Evolutionary conservation across 352 stramenopile species (phyloP).

Genomic region (Phytophthora ramorum): DNA sequence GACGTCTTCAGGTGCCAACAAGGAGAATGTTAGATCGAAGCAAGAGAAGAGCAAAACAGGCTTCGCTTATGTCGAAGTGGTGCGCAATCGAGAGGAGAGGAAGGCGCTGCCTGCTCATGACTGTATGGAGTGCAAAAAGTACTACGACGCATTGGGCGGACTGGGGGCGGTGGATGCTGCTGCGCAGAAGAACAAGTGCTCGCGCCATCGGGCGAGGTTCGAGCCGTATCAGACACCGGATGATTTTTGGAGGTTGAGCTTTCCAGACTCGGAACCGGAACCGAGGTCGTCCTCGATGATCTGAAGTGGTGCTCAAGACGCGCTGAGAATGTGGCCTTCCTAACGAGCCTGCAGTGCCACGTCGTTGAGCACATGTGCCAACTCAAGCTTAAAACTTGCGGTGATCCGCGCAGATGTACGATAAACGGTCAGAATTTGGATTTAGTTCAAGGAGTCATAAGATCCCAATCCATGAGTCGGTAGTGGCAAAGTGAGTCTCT

Average conservation of each 20-base stretch:
- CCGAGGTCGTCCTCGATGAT: conserved; percentile 19
- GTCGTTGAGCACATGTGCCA: not conserved
- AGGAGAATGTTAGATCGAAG: conserved; percentile 20
- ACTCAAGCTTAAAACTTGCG: not conserved
- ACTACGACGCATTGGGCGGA: conserved; percentile 75
- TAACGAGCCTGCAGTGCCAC: not conserved
- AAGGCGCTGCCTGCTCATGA: conserved; percentile 67
- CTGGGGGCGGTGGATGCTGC: conserved; percentile 44
- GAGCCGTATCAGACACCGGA: conserved; percentile 84
- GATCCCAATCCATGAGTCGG: not conserved
- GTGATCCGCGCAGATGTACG: not conserved
- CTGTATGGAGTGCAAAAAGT: conserved; percentile 80
- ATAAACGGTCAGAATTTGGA: not conserved
- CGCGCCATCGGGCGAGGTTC: conserved; percentile 75
- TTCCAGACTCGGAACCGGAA: conserved; percentile 64
- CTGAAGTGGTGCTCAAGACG: not conserved
- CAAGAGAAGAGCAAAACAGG: conserved; percentile 22
- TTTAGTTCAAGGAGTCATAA: not conserved
- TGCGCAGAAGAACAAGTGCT: conserved; percentile 66
- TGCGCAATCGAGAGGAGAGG: conserved; percentile 73
- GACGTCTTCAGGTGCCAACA: conserved; percentile 10
- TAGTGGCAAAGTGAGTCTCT: not conserved
- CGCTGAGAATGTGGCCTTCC: not conserved
- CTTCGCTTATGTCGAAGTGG: conserved; percentile 76
- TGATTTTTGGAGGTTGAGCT: conserved; percentile 87